Evolutionary conservation across 2,329 filamentous ascomycete genomes (phyloP).

Genomic region (Thelonectria discophora): DNA sequence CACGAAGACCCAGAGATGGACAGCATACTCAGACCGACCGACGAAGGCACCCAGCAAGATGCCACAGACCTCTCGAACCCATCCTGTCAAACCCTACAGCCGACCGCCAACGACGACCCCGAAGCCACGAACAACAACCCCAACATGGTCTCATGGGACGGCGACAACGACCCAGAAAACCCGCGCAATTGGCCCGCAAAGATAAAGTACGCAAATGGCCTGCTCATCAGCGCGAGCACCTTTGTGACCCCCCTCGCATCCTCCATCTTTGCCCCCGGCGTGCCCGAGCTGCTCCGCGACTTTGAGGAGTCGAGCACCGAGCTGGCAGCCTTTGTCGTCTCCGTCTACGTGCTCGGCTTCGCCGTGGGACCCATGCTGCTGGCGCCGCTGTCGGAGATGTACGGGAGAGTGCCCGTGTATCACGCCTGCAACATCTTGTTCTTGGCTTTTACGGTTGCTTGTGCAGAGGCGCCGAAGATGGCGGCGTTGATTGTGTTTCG

Average conservation of each 20-base stretch:
- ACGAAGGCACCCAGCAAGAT: not conserved
- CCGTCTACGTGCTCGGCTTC: slow-evolving; percentile 63
- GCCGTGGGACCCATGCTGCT: slow-evolving; percentile 58
- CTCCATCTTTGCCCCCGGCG: slow-evolving; percentile 70
- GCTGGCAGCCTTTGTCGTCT: slow-evolving; percentile 44
- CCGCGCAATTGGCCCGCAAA: slow-evolving; percentile 70
- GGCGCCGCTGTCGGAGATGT: slow-evolving; percentile 60
- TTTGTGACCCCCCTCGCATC: slow-evolving; percentile 54
- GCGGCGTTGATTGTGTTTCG: slow-evolving; percentile 58
- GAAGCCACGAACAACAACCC: not conserved
- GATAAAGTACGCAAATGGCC: slow-evolving; percentile 49
- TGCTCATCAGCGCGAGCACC: slow-evolving; percentile 42
- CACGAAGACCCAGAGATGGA: not conserved
- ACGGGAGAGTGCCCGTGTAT: slow-evolving; percentile 56
- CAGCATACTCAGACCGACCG: not conserved
- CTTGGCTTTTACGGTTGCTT: slow-evolving; percentile 50
- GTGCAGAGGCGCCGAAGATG: slow-evolving; percentile 51
- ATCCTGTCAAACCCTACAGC: not conserved
- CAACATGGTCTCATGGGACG: slow-evolving; percentile 66
- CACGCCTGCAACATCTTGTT: slow-evolving; percentile 52
- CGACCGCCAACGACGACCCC: too few relatives aligned
- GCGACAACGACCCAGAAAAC: slow-evolving; percentile 64
- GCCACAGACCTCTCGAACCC: not conserved
- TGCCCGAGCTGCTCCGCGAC: slow-evolving; percentile 65
- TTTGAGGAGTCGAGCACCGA: slow-evolving; percentile 49